A percentile compares a stretch with the other conserved stretches of the same genome.
These are phyloP conservation scores for Zygosaccharomyces rouxii DNA, from an alignment of 805 yeast genomes.

Conservation along the genomic window DNA sequence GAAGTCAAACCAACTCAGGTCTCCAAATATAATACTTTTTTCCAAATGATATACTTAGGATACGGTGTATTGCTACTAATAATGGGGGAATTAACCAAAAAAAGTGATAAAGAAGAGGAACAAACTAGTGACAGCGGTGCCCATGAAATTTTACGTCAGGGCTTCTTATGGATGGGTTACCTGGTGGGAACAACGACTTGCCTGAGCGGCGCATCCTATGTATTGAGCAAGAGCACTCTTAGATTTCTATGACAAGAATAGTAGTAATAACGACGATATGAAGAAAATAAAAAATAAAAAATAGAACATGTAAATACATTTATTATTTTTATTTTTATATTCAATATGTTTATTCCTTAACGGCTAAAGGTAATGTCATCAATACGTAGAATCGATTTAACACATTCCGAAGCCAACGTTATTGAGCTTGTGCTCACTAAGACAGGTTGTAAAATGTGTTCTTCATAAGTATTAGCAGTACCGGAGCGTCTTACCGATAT, in stretches of 20 bases:
- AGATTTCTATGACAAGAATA: conserved; percentile 39
- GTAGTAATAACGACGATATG: neutral
- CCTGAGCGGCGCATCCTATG: conserved; percentile 72
- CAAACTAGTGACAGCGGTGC: neutral
- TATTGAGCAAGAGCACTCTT: conserved; percentile 66
- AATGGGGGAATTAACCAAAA: conserved; percentile 8
- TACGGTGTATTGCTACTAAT: conserved; percentile 43
- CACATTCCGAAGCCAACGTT: conserved; percentile 92
- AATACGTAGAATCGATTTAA: conserved; percentile 89
- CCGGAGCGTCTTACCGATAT: conserved; percentile 92
- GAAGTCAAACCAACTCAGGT: conserved; percentile 83
- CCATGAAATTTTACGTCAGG: conserved; percentile 9
- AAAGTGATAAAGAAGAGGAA: conserved; percentile 12
- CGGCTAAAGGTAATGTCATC: conserved; percentile 95
- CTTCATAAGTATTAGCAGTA: conserved; percentile 84
- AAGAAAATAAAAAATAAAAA: neutral
- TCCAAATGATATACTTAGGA: conserved; percentile 89
- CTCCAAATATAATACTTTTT: conserved; percentile 83
- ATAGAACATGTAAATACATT: conserved; percentile 3
- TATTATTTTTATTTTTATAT: conserved; percentile 5
- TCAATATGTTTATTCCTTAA: conserved; percentile 30
- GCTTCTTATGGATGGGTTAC: conserved; percentile 42
- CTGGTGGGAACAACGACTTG: conserved; percentile 68
- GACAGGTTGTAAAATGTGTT: conserved; percentile 95
- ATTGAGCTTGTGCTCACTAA: conserved; percentile 92